Conservation (phyloP, 2,329 filamentous ascomycete genomes). For the Xylaria sp. region DNA sequence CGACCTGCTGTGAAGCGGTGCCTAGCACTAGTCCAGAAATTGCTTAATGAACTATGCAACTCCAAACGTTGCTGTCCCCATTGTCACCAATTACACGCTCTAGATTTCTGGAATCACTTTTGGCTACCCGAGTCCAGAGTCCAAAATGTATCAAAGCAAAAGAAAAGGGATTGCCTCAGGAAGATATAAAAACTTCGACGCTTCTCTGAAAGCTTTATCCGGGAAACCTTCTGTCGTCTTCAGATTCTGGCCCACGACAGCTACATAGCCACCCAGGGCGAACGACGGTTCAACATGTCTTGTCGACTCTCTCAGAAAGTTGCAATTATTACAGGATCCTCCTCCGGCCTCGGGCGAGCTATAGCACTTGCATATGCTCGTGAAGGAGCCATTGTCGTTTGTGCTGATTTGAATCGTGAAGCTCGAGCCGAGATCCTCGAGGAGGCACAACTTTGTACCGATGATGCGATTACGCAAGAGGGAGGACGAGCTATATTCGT, state of each 20-base stretch:
- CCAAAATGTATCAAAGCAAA: background rate
- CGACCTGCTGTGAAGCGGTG: background rate
- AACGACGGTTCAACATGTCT: background rate
- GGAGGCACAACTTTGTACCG: slow-evolving; percentile 49
- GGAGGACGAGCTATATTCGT: slow-evolving; percentile 56
- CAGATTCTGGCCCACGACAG: background rate
- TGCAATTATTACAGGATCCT: slow-evolving; percentile 58
- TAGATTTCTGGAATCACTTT: background rate
- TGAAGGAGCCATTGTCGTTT: slow-evolving; percentile 57
- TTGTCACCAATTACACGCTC: background rate
- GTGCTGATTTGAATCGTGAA: slow-evolving; percentile 53
- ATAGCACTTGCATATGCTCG: slow-evolving; percentile 56
- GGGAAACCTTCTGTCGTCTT: background rate
- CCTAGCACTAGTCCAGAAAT: background rate
- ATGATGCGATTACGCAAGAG: slow-evolving; percentile 52
- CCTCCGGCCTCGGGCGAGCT: slow-evolving; percentile 58
- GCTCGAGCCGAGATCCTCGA: slow-evolving; percentile 44
- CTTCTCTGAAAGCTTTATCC: background rate
- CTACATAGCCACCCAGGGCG: background rate
- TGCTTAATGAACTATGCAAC: background rate
- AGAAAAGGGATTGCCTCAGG: background rate
- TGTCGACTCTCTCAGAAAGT: slow-evolving; percentile 44
- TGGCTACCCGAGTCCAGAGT: background rate
- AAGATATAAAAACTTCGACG: background rate
- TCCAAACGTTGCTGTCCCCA: background rate